Evolutionary conservation across 2,329 filamentous ascomycete species (phyloP), one percentile per base, ranked within the genome.

Genomic region (Pseudonectria buxi): DNA sequence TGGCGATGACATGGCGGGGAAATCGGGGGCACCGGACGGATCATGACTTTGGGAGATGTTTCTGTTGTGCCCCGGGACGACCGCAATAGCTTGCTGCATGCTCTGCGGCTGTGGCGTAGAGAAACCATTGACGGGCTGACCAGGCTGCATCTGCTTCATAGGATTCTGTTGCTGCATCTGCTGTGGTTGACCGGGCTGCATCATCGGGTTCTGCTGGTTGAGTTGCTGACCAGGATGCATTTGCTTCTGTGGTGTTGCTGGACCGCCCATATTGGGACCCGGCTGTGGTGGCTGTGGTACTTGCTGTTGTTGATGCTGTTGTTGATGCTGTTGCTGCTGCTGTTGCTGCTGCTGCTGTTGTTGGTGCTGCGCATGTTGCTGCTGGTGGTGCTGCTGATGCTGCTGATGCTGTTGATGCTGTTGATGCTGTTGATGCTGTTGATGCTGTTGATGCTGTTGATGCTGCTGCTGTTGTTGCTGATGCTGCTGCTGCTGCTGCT

Each of bases 21-120:
- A 72, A 3, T 69, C 62, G 6, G 51, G 54, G 10, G 59, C 48
- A 9, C 33, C 38, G 13, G 54, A 41, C 4, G 41, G 41, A 33
- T 78, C 74, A 4, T 72, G 59, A 28, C 62, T 71, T 47, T 72
- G 64, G 1, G 75, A 70, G 14, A 80, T 36, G 49, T 65, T 73
- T 40, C 65, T 68, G 10, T 63, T 53, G 58, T 78, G 64, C 26
- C 64, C 63, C 4, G 44, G 37, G 25, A 47, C 46, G 16, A 35
- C 28, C 6, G 44, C 36, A 15, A 34, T 47, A 6, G 45, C 42
- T 18, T 54, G 53, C 12, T 44, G 43, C 6, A 42, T 46, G 38
- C 41, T 44, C 24, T 53, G 50, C 26, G 53, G 40, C 24, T 62
- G 57, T 14, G 62, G 54, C 7, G 59, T 58, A 1, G 59, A 44